These are phyloP conservation scores for Combretum micranthum DNA, from an alignment of 345 rosid species.

Conservation along the genomic window DNA sequence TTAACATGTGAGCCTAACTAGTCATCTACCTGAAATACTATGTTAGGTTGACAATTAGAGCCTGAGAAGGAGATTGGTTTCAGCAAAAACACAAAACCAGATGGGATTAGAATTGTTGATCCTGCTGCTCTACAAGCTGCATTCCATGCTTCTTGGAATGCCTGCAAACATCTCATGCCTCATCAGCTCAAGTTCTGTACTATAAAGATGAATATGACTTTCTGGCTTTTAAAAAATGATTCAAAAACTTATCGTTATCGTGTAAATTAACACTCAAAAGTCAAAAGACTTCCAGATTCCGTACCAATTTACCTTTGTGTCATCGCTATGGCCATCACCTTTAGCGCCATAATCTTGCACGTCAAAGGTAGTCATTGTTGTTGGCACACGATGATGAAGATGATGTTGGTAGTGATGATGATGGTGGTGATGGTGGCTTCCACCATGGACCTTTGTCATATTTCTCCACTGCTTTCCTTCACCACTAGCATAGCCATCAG, in stretches of 20 bases:
- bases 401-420: no score
- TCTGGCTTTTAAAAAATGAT: no score
- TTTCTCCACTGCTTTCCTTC: slow-evolving; percentile 30
- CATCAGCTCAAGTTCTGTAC: no score
- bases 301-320: slow-evolving; percentile 55
- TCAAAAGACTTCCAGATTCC: no score
- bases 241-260: no score
- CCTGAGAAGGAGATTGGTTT: slow-evolving; percentile 74
- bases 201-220: no score
- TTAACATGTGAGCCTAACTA: no score
- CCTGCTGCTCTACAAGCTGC: slow-evolving; percentile 59
- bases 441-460: slow-evolving; percentile 2
- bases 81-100: slow-evolving; percentile 61
- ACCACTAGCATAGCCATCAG: slow-evolving; percentile 47
- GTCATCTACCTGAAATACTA: slow-evolving; percentile 56
- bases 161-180: slow-evolving; percentile 29
- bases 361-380: slow-evolving; percentile 26
- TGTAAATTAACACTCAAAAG: no score
- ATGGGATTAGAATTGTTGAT: slow-evolving; percentile 61
- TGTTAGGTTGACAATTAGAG: slow-evolving; percentile 42
- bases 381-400: slow-evolving; percentile 5
- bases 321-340: slow-evolving; percentile 74
- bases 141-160: slow-evolving; percentile 67
- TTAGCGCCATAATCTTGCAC: slow-evolving; percentile 67
- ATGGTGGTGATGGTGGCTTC: slow-evolving; percentile 8